Base-by-base conservation (phyloP, 768 basidiomycete species). In the Tylopilus intermedius region DNA sequence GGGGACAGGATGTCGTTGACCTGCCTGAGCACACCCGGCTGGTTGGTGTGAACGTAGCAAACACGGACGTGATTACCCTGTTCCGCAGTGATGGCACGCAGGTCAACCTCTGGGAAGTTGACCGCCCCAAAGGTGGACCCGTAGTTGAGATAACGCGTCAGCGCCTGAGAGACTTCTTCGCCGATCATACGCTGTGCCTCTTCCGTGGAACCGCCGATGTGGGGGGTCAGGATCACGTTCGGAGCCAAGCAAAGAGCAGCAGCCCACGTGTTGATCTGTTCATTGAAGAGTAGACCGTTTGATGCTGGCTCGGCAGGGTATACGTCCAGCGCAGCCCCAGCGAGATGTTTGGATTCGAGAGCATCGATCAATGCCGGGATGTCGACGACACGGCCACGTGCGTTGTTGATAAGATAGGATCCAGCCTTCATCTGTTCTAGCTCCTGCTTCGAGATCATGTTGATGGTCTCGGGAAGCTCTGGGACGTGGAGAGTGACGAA, bases 101-200 rank as follows among this genome's bases (percentile, higher is more conserved):
- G 77, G 73, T 95, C 92, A 62, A 99, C 94, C 74, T 97, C 95
- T 45, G 96, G 95, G 83, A 99, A 97, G 76, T 98, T 98, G 77
- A 98, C 96, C 3, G 93, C 86, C 44, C 94, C 93, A 51, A 92
- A 55, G 3, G 91, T 90, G 24, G 93, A 86, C 47, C 96, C 96
- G 66, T 86, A 92, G 71, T 86, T 88, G 68, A 98, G 83, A 72
- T 97, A 99, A 50, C 94, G 86, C 22, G 80, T 76, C 40, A 99
- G 74, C 3, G 94, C 84, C 32, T 80, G 78, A 5, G 91, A 82
- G 45, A 99, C 96, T 70, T 99, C 96, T 53, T 91, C 86, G 13
- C 96, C 96, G 54, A 99, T 98, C 83, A 94, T 91, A 49, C 84
- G 80, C 71, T 99, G 96, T 5, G 96, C 96, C 69, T 99, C 96